Evolutionary conservation across 768 basidiomycete genomes (phyloP), one percentile per base, ranked within the genome.

Genomic region (Amanita polypyramis): DNA sequence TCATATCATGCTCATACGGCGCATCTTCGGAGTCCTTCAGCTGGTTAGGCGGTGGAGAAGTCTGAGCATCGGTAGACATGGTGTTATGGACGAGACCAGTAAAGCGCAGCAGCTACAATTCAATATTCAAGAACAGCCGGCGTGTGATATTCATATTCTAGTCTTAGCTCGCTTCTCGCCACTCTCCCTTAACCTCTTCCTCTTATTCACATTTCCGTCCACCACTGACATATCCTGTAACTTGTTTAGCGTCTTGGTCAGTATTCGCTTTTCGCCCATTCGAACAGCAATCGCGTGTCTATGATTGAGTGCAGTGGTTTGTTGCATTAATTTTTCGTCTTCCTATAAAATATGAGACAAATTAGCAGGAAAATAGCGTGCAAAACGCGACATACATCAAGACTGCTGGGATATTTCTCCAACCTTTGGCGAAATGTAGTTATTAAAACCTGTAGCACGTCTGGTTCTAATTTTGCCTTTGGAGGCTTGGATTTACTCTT

Each of bases 191-290:
- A 35, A 48, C 55, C 23, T 52, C 23, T 49, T 56, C 50, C 25
- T 44, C 47, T 33, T 37, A 6, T 33, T 51, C 25, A n/a, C 35
- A 12, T 25, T 37, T 19, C 27, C 23, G 21, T 35, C 14, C 35
- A 39, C 23, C 27, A 19, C 43, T 43, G 35, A 41, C 50, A 21
- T 50, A 17, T 19, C 29, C 49, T 15, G 52, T 44, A 67, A 27
- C 42, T 58, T 61, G 12, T 54, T 47, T 25, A 65, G 45, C n/a
- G 54, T 48, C 6, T 54, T 58, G 6, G 54, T 47, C 46, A 93
- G 56, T 10, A 92, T 79, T 19, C 74, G 65, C 65, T 91, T 91
- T 67, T 94, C 91, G 3, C 87, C 86, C 8, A 88, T 60, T 30
- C 91, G 74, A 10, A 92, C 87, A 39, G 85, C 65, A 6, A 82